A percentile compares a stretch with the other conserved stretches of the same genome.
Evolutionary conservation across 75 land plant species (phyloP).

Genomic region (Pinus albicaulis): DNA sequence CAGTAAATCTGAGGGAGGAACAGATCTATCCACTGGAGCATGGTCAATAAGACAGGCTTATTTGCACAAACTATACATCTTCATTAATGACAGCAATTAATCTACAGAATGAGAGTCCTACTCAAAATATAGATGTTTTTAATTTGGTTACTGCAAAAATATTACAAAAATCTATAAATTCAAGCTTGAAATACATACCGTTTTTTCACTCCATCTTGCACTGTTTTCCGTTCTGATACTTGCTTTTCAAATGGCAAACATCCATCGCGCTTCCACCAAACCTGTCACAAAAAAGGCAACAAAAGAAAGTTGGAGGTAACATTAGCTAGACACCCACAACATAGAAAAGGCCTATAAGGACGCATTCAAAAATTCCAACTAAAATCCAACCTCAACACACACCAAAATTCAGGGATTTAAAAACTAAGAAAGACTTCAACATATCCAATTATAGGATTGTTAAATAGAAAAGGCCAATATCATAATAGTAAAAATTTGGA

Average conservation of each 20-base stretch:
- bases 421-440: not conserved
- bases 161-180: not conserved
- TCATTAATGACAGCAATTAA: too few relatives aligned
- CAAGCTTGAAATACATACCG: conserved; percentile 42
- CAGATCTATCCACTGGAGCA: too few relatives aligned
- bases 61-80: too few relatives aligned
- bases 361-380: not conserved
- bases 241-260: conserved; percentile 88
- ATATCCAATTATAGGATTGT: not conserved
- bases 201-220: conserved; percentile 66
- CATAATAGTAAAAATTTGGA: not conserved
- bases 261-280: conserved; percentile 99
- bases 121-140: too few relatives aligned
- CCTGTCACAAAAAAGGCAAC: conserved; percentile 34
- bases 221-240: conserved; percentile 53
- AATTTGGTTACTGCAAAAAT: not conserved
- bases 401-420: not conserved
- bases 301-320: not conserved
- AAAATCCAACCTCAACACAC: not conserved
- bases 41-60: too few relatives aligned
- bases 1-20: too few relatives aligned
- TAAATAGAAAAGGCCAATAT: not conserved
- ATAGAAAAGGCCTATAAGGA: not conserved
- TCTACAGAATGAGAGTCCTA: too few relatives aligned
- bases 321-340: not conserved